Conservation (phyloP, 441 rosid genomes). For the Hura crepitans region DNA sequence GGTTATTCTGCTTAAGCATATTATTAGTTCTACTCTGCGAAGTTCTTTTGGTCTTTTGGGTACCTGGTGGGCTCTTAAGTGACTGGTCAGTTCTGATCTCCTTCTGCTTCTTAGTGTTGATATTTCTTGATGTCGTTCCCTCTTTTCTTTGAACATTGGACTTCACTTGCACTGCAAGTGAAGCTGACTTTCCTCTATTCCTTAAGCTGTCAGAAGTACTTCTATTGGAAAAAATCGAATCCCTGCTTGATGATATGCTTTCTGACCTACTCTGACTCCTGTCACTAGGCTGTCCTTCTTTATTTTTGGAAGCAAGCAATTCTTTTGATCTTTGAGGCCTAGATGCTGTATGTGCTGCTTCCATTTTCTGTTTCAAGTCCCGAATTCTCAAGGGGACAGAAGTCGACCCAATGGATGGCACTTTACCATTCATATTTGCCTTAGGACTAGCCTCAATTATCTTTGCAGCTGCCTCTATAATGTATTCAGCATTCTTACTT, state of each 20-base stretch:
- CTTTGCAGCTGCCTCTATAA: constrained; percentile 75
- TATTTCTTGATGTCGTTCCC: constrained; percentile 32
- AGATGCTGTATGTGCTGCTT: constrained; percentile 46
- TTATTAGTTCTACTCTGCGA: constrained; percentile 32
- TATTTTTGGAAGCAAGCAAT: constrained; percentile 23
- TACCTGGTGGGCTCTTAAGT: constrained; percentile 31
- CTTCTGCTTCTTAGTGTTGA: constrained; percentile 31
- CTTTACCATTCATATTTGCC: constrained; percentile 31
- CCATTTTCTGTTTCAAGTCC: constrained; percentile 78
- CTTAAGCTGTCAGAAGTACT: constrained; percentile 33
- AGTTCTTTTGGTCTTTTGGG: constrained; percentile 43
- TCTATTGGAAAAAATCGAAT: constrained; percentile 26
- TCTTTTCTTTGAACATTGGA: constrained; percentile 41
- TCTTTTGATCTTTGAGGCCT: constrained; percentile 38
- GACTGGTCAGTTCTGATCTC: constrained; percentile 37
- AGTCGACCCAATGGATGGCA: constrained; percentile 39
- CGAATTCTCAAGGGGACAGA: constrained; percentile 67
- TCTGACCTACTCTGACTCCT: constrained; percentile 26
- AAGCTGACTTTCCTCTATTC: constrained; percentile 43
- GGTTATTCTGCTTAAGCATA: constrained; percentile 59
- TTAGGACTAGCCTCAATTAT: constrained; percentile 66
- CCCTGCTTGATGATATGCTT: constrained; percentile 25
- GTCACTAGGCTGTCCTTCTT: constrained; percentile 37
- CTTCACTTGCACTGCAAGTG: constrained; percentile 41
- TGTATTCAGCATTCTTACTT: constrained; percentile 50